phyloP scores from a whole-genome alignment of 192 early-diverging fungal genomes.

The Lobosporangium transversale region DNA sequence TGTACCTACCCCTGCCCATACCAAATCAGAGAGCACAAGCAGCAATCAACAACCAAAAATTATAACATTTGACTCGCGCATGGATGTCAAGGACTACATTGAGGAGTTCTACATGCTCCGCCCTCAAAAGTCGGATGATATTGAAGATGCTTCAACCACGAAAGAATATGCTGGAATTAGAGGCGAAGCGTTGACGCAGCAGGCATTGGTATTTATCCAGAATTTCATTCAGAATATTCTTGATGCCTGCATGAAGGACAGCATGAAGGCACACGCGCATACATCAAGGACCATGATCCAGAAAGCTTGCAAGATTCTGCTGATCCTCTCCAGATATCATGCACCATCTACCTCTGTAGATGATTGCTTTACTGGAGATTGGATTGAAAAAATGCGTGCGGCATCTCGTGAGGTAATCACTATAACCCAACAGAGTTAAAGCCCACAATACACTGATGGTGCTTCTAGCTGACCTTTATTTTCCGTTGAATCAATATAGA shows the following conservation, averaged over 20 bases:
- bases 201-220: slow-evolving; percentile 38
- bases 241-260: slow-evolving; percentile 31
- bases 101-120: slow-evolving; percentile 57
- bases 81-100: slow-evolving; percentile 57
- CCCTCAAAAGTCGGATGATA: slow-evolving; percentile 14
- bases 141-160: slow-evolving; percentile 6
- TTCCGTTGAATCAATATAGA: slow-evolving; percentile 30
- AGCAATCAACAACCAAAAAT: slow-evolving; percentile 17
- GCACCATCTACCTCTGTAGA: slow-evolving; percentile 14
- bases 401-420: slow-evolving; percentile 23
- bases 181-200: slow-evolving; percentile 35
- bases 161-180: slow-evolving; percentile 53
- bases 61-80: slow-evolving; percentile 48
- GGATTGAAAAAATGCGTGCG: slow-evolving; percentile 41
- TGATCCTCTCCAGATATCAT: slow-evolving; percentile 33
- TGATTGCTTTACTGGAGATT: slow-evolving; percentile 29
- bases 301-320: slow-evolving; percentile 46
- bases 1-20: slow-evolving; percentile 3
- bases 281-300: slow-evolving; percentile 34
- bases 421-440: too few species aligned
- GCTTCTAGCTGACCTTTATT: neutral
- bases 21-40: slow-evolving; percentile 6
- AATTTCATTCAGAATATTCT: slow-evolving; percentile 46
- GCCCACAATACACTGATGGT: too few species aligned
- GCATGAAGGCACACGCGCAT: neutral